Evolutionary conservation across 345 rosid species (phyloP).

Genomic region (Pistacia integerrima): DNA sequence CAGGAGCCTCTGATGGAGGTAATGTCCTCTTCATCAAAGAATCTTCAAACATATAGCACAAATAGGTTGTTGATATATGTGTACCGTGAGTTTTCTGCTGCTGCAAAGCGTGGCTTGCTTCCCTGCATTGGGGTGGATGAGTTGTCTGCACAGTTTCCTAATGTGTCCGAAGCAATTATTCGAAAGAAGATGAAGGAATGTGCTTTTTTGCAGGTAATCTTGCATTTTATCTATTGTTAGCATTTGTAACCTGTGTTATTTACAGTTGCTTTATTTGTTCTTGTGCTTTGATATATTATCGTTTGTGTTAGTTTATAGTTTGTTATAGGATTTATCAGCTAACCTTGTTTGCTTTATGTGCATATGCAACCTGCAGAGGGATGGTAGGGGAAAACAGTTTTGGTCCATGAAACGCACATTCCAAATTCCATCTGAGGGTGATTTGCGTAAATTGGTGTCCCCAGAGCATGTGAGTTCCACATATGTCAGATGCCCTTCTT

Average conservation of each 20-base stretch:
- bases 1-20: constrained; percentile 98
- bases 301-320: background rate
- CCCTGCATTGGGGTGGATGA: constrained; percentile 77
- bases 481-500: constrained; percentile 16
- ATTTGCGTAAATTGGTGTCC: constrained; percentile 69
- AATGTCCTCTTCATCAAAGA: constrained; percentile 82
- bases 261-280: background rate
- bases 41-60: constrained; percentile 68
- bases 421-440: constrained; percentile 78
- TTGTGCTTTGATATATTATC: constrained; percentile 6
- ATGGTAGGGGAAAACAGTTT: constrained; percentile 59
- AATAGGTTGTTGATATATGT: constrained; percentile 76
- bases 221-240: background rate
- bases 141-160: constrained; percentile 62
- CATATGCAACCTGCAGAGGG: constrained; percentile 57
- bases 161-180: constrained; percentile 63
- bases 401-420: constrained; percentile 74
- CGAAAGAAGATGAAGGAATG: constrained; percentile 76
- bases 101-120: constrained; percentile 52
- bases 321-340: constrained; percentile 17
- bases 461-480: constrained; percentile 83
- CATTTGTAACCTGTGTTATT: background rate
- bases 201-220: constrained; percentile 66
- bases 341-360: constrained; percentile 23
- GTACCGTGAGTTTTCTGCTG: constrained; percentile 74